These are phyloP conservation scores for Phytophthora citrophthora DNA, from an alignment of 352 stramenopile species.

Conservation along the genomic window DNA sequence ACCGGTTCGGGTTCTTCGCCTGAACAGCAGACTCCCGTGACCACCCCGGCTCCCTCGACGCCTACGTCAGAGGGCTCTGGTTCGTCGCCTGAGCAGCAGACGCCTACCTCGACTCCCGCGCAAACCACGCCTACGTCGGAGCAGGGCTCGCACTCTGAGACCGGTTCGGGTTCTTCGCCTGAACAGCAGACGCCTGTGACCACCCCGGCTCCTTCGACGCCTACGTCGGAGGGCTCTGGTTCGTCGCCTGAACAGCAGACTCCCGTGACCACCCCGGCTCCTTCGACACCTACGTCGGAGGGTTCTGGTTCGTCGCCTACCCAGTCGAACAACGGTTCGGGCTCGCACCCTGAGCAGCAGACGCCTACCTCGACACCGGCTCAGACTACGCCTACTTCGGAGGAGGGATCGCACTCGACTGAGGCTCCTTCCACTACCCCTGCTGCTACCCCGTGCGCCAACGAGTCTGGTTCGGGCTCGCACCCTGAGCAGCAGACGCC, in stretches of 20 bases:
- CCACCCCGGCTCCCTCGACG: conserved; percentile 4
- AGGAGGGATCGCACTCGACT: conserved; percentile 1
- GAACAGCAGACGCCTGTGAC: not conserved
- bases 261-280: not conserved
- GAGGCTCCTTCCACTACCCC: not conserved
- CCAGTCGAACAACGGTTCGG: not conserved
- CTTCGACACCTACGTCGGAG: conserved; percentile 1
- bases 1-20: not conserved
- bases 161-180: too few species aligned
- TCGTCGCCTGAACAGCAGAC: conserved; percentile 9
- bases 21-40: conserved; percentile 3
- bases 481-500: conserved; percentile 3
- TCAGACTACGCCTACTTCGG: conserved; percentile 4
- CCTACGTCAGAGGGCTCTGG: conserved; percentile 7
- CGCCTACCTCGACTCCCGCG: too few species aligned
- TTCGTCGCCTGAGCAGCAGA: conserved; percentile 8
- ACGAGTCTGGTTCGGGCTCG: conserved; percentile 5
- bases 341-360: conserved; percentile 13
- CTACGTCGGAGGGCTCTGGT: conserved; percentile 10
- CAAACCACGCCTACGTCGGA: too few species aligned
- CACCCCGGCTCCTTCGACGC: not conserved
- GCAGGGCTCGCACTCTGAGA: too few species aligned
- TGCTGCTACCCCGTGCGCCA: conserved; percentile 1
- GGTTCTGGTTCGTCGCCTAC: not conserved
- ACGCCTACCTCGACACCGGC: conserved; percentile 13